These are phyloP conservation scores for Rosa lucieae DNA, from an alignment of 306 rosid genomes.

Conservation along the genomic window DNA sequence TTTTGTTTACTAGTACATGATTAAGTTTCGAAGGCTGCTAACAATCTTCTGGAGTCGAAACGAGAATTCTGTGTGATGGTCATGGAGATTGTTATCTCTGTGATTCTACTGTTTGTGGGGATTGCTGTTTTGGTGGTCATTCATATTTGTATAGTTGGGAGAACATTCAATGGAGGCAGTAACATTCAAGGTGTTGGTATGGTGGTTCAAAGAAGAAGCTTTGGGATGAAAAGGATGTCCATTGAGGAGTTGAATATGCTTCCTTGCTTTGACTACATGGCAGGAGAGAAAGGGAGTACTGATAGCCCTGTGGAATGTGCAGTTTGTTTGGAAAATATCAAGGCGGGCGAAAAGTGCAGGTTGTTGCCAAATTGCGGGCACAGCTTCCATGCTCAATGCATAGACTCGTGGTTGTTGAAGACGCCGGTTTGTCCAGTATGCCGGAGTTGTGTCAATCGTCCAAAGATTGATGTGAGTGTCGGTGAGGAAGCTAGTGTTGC, in stretches of 20 bases:
- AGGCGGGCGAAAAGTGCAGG: constrained; percentile 49
- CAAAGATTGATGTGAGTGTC: constrained; percentile 18
- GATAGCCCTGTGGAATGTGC: constrained; percentile 37
- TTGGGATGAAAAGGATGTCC: constrained; percentile 26
- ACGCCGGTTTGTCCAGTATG: constrained; percentile 54
- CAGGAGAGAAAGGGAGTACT: constrained; percentile 7
- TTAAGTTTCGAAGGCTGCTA: neutral
- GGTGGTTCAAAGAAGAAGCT: constrained; percentile 23
- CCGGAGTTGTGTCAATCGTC: constrained; percentile 30
- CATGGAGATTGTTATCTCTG: constrained; percentile 51
- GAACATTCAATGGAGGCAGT: constrained; percentile 25
- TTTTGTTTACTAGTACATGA: neutral
- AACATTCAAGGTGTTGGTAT: constrained; percentile 16
- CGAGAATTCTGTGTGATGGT: constrained; percentile 22
- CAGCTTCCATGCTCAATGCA: constrained; percentile 46
- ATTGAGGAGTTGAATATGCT: constrained; percentile 42
- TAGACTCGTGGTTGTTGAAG: constrained; percentile 45
- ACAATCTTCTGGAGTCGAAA: neutral
- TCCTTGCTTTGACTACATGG: constrained; percentile 46
- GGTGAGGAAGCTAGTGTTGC: constrained; percentile 28
- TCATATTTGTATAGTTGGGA: constrained; percentile 50
- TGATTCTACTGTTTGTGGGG: constrained; percentile 54
- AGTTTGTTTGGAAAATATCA: constrained; percentile 48
- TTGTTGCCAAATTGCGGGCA: constrained; percentile 47
- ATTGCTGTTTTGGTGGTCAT: constrained; percentile 51